Base-by-base conservation (phyloP, 805 yeast genomes). In the Kluyveromyces siamensis region DNA sequence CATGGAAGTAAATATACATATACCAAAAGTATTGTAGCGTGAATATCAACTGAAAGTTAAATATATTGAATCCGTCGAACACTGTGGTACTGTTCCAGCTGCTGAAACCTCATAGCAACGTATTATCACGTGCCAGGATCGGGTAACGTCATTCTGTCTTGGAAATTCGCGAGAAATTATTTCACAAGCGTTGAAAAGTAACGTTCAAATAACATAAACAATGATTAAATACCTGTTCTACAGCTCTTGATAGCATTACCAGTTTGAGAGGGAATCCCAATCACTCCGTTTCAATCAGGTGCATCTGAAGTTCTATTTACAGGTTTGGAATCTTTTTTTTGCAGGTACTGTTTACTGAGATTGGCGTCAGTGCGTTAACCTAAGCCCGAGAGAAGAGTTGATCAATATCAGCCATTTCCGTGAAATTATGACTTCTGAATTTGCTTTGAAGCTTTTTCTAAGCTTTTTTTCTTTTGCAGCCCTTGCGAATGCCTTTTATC, bases 401-500 rank as follows among this genome's bases (percentile, higher is more conserved):
- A 38, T 48, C 25, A 30, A 30, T 30, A 11, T 4, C 3, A 7
- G 35, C 14, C 7, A 10, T 13, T 30, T 30, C 48, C 37, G 30
- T 52, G 48, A 48, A 38, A 38, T 2, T 38, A 38, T 19, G 41
- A 19, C 27, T 18, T 18, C 41, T 11, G 41, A 2, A 18, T 38
- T 38, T 9, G 27, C 21, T 18, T 38, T 18, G 4, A 38, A 18
- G 27, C 21, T 38, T 38, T 38, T 38, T 38, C 11, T 38, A 30
- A 30, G 35, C 35, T 30, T 30, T 10, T 30, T 30, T 30, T 30
- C 35, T 30, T 30, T 30, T 4, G 14, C 35, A 30, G 35, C 14
- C 14, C 6, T 43, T 8, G 39, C 36, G 8, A 27, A 35, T 44
- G 38, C 40, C 47, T 91, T 93, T 69, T 91, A 93, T 63, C 72